phyloP scores from a whole-genome alignment of 75 land plant genomes.

The Sequoia sempervirens region DNA sequence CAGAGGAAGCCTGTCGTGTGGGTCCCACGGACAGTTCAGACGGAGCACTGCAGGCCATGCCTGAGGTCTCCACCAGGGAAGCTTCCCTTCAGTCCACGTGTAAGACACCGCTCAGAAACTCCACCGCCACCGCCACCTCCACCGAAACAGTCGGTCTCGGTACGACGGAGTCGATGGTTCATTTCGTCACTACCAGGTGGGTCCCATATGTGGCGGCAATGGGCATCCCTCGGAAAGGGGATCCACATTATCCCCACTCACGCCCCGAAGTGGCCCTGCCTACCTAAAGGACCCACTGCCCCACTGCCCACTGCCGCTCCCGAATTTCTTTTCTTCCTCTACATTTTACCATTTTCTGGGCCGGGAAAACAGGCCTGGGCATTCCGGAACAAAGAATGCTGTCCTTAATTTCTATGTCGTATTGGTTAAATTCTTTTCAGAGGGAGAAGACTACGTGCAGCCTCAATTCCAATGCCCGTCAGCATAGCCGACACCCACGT shows the following conservation, averaged over 20 bases:
- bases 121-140: too few relatives aligned
- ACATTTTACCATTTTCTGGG: background rate
- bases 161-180: too few relatives aligned
- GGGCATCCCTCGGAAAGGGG: background rate
- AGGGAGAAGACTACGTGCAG: background rate
- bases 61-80: too few relatives aligned
- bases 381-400: too few relatives aligned
- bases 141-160: too few relatives aligned
- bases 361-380: too few relatives aligned
- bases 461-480: background rate
- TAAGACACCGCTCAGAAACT: too few relatives aligned
- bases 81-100: too few relatives aligned
- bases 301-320: too few relatives aligned
- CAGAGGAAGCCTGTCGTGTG: background rate
- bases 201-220: background rate
- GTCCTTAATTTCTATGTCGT: background rate
- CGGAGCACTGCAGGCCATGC: too few relatives aligned
- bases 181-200: background rate
- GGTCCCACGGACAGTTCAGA: background rate
- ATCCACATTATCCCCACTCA: background rate
- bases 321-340: too few relatives aligned
- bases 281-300: too few relatives aligned
- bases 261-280: background rate
- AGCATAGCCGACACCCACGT: background rate
- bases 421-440: background rate